phyloP scores from a whole-genome alignment of 2,329 filamentous ascomycete species.

The Sclerotinia borealis region DNA sequence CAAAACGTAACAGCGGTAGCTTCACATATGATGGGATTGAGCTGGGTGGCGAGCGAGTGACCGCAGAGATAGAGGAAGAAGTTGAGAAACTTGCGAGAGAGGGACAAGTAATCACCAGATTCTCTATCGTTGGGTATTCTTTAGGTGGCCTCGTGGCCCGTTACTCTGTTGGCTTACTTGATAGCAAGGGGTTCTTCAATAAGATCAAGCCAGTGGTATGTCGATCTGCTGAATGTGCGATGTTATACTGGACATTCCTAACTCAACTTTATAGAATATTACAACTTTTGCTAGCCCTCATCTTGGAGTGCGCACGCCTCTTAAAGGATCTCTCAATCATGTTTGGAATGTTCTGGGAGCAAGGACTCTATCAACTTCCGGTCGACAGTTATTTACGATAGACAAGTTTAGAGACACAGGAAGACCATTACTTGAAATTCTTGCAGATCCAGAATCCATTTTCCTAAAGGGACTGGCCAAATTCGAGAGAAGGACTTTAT shows the following conservation, averaged over 20 bases:
- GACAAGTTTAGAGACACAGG: slow-evolving; percentile 80
- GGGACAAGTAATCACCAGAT: slow-evolving; percentile 68
- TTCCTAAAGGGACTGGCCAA: slow-evolving; percentile 73
- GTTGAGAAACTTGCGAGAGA: slow-evolving; percentile 48
- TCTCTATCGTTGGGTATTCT: slow-evolving; percentile 87
- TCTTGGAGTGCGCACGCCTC: slow-evolving; percentile 66
- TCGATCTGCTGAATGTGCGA: background rate
- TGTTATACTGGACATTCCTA: background rate
- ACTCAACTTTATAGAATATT: slow-evolving; percentile 59
- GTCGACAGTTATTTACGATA: slow-evolving; percentile 79
- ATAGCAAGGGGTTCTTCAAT: slow-evolving; percentile 75
- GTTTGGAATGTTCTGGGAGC: slow-evolving; percentile 82
- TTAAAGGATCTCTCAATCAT: slow-evolving; percentile 58
- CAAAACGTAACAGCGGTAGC: slow-evolving; percentile 66
- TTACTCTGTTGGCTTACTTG: slow-evolving; percentile 79
- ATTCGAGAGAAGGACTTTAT: slow-evolving; percentile 73
- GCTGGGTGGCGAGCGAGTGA: slow-evolving; percentile 60
- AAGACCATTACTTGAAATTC: slow-evolving; percentile 70
- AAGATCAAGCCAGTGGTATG: slow-evolving; percentile 68
- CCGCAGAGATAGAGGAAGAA: slow-evolving; percentile 60
- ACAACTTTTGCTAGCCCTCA: slow-evolving; percentile 86
- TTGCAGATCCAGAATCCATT: slow-evolving; percentile 78
- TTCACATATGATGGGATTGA: slow-evolving; percentile 69
- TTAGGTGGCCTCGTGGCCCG: slow-evolving; percentile 80
- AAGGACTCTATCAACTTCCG: slow-evolving; percentile 73